A percentile compares a stretch with the other conserved stretches of the same genome.
Conservation (phyloP, 2,329 filamentous ascomycete species). For the Ophiostoma montium region DNA sequence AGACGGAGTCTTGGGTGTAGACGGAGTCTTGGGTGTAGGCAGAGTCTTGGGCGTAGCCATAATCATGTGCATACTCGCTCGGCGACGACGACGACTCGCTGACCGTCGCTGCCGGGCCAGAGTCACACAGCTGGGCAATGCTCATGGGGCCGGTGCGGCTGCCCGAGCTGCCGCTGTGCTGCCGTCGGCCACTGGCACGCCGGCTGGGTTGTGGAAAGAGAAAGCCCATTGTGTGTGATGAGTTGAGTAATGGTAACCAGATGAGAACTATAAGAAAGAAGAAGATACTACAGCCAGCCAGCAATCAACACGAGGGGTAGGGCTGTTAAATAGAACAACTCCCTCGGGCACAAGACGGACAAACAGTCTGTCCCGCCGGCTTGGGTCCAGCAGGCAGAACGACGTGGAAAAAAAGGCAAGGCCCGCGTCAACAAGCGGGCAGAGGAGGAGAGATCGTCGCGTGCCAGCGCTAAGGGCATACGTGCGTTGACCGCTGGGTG, state of each 20-base stretch:
- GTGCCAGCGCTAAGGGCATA: too few species aligned
- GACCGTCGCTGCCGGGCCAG: not conserved
- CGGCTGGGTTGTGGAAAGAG: slow-evolving; percentile 4
- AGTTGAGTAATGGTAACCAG: too few species aligned
- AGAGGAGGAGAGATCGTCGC: too few species aligned
- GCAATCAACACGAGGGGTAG: too few species aligned
- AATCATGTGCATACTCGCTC: not conserved
- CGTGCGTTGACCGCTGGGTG: too few species aligned
- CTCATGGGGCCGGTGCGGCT: not conserved
- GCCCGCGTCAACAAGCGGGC: not conserved
- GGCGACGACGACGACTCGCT: not conserved
- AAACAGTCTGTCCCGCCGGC: not conserved
- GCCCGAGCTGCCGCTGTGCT: not conserved
- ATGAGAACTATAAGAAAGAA: too few species aligned
- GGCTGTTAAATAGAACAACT: not conserved
- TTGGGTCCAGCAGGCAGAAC: not conserved
- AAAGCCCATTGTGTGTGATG: slow-evolving; percentile 3
- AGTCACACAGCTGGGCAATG: not conserved
- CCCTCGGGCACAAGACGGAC: not conserved
- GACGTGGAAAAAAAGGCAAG: not conserved
- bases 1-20: slow-evolving; percentile 15
- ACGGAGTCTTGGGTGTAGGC: slow-evolving; percentile 11
- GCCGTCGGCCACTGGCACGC: not conserved
- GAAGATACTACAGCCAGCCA: too few species aligned
- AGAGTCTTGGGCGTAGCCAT: slow-evolving; percentile 18